These are phyloP conservation scores for Neonectria punicea DNA, from an alignment of 2,329 filamentous ascomycete genomes.

Conservation along the genomic window DNA sequence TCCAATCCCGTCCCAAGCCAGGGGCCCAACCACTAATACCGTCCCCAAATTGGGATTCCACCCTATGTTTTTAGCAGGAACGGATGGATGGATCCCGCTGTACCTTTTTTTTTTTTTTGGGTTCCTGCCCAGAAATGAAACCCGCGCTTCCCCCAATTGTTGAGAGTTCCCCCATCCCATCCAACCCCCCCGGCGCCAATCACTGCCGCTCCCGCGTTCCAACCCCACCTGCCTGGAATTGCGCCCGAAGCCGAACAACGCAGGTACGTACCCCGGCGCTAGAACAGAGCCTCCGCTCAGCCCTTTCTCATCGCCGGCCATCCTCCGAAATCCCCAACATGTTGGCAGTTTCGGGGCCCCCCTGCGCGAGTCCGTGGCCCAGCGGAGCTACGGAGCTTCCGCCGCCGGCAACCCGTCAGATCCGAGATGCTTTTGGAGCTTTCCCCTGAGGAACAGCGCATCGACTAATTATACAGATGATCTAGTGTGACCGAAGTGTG, in stretches of 20 bases:
- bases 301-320: conserved; percentile 26
- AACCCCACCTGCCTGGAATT: conserved; percentile 16
- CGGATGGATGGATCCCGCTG: background rate
- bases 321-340: conserved; percentile 43
- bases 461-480: background rate
- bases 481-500: background rate
- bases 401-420: background rate
- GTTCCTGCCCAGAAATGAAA: conserved; percentile 6
- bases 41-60: background rate
- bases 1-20: background rate
- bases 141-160: conserved; percentile 43
- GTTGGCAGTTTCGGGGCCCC: conserved; percentile 10
- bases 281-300: conserved; percentile 38
- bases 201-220: conserved; percentile 21
- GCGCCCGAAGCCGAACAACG: background rate
- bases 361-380: conserved; percentile 10
- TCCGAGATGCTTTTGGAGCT: background rate
- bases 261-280: conserved; percentile 9
- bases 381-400: conserved; percentile 24
- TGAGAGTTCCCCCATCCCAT: conserved; percentile 39
- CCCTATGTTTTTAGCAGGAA: background rate
- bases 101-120: background rate
- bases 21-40: background rate
- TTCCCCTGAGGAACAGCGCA: background rate
- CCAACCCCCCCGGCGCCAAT: conserved; percentile 28